Evolutionary conservation across 805 yeast genomes (phyloP).

Genomic region (Maudiozyma turicensis): DNA sequence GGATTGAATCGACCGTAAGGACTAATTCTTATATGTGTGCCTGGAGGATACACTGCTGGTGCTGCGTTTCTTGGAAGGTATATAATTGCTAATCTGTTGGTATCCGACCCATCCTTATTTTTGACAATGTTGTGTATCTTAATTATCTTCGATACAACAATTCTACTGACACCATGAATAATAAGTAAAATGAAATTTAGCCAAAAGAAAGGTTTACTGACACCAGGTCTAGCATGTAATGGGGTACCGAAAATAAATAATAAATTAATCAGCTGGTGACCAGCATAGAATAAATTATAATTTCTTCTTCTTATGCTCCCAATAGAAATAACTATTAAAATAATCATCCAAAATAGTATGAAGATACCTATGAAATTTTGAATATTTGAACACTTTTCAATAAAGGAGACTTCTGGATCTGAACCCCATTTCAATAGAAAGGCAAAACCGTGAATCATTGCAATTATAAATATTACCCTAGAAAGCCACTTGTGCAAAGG

Average conservation of each 20-base stretch:
- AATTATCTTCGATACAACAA: neutral
- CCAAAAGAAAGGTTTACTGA: slow-evolving; percentile 29
- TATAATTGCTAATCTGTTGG: neutral
- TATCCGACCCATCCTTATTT: neutral
- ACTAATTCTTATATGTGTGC: slow-evolving; percentile 43
- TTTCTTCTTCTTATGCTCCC: slow-evolving; percentile 38
- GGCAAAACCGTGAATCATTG: slow-evolving; percentile 43
- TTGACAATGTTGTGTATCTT: slow-evolving; percentile 3
- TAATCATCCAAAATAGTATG: slow-evolving; percentile 29
- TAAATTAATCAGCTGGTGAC: slow-evolving; percentile 46
- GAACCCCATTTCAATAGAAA: slow-evolving; percentile 41
- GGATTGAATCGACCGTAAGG: slow-evolving; percentile 28
- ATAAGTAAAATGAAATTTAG: slow-evolving; percentile 14
- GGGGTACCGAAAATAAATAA: slow-evolving; percentile 36
- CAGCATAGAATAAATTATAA: slow-evolving; percentile 46
- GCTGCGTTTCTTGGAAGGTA: slow-evolving; percentile 9
- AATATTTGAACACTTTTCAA: slow-evolving; percentile 22
- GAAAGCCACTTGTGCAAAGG: slow-evolving; percentile 66
- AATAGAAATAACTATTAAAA: slow-evolving; percentile 39
- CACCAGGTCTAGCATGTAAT: slow-evolving; percentile 67
- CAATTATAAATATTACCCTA: slow-evolving; percentile 39
- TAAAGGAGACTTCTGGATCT: slow-evolving; percentile 30
- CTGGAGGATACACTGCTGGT: neutral
- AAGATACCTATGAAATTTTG: slow-evolving; percentile 46
- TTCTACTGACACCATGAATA: slow-evolving; percentile 5